Percentiles rank a stretch among this genome's conserved stretches.
These are phyloP conservation scores for Crithidia acanthocephali DNA, from an alignment of 208 protist species.

Conservation along the genomic window DNA sequence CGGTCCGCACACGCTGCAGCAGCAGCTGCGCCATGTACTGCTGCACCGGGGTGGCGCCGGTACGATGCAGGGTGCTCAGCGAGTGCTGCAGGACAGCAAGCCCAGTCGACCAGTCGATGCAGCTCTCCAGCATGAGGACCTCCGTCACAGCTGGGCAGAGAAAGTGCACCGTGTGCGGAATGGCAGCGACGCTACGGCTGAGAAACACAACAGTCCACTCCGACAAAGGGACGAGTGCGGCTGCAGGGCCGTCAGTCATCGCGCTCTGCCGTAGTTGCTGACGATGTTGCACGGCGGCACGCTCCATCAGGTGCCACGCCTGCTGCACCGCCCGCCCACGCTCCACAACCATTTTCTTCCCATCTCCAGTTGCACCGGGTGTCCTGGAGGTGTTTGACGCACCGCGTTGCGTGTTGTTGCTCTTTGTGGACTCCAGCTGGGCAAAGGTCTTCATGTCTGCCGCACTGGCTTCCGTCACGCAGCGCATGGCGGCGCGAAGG, in stretches of 20 bases:
- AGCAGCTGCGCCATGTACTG: slow-evolving; percentile 42
- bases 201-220: slow-evolving; percentile 14
- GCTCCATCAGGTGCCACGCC: slow-evolving; percentile 10
- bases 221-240: slow-evolving; percentile 1
- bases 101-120: slow-evolving; percentile 32
- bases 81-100: slow-evolving; percentile 50
- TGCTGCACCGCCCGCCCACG: slow-evolving; percentile 9
- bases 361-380: background rate
- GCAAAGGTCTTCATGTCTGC: slow-evolving; percentile 21
- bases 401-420: background rate
- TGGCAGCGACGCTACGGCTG: slow-evolving; percentile 5
- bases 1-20: slow-evolving; percentile 31
- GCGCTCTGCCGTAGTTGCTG: slow-evolving; percentile 1
- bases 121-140: slow-evolving; percentile 40
- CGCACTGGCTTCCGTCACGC: slow-evolving; percentile 10
- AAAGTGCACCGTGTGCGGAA: slow-evolving; percentile 66
- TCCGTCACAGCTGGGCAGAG: slow-evolving; percentile 51
- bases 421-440: slow-evolving; percentile 29
- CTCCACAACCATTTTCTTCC: background rate
- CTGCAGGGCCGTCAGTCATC: background rate
- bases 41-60: slow-evolving; percentile 57
- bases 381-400: background rate
- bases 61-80: slow-evolving; percentile 39
- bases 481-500: slow-evolving; percentile 18
- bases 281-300: background rate